Base-by-base conservation (phyloP, 1,284 basidiomycete species). In the Volvariella surrecta region DNA sequence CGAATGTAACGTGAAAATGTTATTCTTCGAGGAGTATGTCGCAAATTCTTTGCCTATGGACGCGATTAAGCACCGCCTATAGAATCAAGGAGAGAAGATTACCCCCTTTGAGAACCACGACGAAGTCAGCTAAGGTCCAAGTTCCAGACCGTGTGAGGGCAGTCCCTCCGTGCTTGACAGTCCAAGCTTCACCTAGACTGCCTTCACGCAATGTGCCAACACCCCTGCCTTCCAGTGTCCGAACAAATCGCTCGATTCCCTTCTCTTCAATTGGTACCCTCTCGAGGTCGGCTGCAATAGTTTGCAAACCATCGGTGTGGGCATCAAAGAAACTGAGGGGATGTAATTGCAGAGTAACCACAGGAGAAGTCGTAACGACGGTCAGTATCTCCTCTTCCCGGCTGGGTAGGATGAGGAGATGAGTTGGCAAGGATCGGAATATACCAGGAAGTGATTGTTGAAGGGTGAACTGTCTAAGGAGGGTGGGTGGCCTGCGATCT, bases 401-500 rank as follows among this genome's bases (percentile, higher is more conserved):
- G 48, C 67, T 68, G 15, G 77, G 74, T 13, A 82, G 58, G 37
- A 80, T 50, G 52, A 73, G 72, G n/a, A 83, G 61, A 50, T 76
- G 65, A 11, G 57, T 55, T 10, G 76, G 77, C 30, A 63, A 61
- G 3, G 56, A 60, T 20, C 66, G 62, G 21, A 84, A 61, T 10
- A 67, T 59, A 1, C 63, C 61, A 10, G 79, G 71, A 8, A 67
- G 67, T 3, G 77, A 74, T 47, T 81, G 74, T 19, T 86, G 76
- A 11, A 92, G 62, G 2, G 76, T 79, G 53, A 89, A 82, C 42
- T 87, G 80, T 54, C 76, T 79, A 28, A 94, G 70, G 6, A 94
- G 68, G 1, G 90, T 92, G 1, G 91, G 91, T 3, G 92, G 91
- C 50, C 84, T 76, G n/a, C 84, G 74, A 55, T 94, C 89, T 49